Evolutionary conservation across 2,329 filamentous ascomycete species (phyloP).

Genomic region (Fonsecaea multimorphosa): DNA sequence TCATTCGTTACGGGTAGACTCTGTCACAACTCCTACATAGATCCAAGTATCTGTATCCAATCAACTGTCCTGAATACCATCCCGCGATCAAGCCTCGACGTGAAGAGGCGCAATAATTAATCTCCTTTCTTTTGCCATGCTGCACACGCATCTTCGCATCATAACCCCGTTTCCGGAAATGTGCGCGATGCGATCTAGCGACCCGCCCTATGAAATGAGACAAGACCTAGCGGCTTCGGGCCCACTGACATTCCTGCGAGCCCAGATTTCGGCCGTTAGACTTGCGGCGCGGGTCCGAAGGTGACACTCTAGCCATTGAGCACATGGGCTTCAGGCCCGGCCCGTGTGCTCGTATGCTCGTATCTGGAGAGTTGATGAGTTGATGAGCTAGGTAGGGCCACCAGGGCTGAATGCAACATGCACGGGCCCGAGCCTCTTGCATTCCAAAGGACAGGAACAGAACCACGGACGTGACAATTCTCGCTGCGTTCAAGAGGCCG

Average conservation of each 20-base stretch:
- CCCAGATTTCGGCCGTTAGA: neutral
- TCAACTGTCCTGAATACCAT: neutral
- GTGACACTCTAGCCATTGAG: neutral
- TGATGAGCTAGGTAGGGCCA: too few relatives aligned
- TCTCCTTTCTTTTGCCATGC: neutral
- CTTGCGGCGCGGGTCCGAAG: neutral
- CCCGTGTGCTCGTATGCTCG: neutral
- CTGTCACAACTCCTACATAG: neutral
- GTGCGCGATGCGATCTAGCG: neutral
- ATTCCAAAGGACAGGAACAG: neutral
- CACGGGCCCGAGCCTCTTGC: neutral
- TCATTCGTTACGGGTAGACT: neutral
- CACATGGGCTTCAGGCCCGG: neutral
- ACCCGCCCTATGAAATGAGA: neutral
- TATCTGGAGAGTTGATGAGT: too few relatives aligned
- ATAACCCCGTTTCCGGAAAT: neutral
- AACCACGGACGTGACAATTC: neutral
- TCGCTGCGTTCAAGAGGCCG: neutral
- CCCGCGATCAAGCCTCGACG: neutral
- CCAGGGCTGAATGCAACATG: neutral
- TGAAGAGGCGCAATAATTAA: neutral
- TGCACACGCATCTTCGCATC: neutral
- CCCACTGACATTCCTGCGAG: too few relatives aligned
- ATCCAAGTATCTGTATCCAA: neutral
- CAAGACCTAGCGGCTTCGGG: too few relatives aligned